These are phyloP conservation scores for Aechmea fasciata DNA, from an alignment of 176 grass and related monocot genomes.

Conservation along the genomic window DNA sequence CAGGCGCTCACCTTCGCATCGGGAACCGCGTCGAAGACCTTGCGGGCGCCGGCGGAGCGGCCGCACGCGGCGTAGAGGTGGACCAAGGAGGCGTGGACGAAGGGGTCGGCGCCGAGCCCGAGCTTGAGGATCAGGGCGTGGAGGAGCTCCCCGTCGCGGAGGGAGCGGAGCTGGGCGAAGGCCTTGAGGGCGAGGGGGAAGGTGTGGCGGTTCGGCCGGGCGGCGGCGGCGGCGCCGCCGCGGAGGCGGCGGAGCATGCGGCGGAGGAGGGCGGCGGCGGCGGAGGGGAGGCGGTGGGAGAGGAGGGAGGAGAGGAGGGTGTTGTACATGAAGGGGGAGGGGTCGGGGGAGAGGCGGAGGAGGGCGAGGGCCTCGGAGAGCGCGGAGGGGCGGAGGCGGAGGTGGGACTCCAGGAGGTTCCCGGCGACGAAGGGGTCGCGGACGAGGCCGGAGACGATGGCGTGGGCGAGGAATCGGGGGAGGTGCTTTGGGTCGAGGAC, in stretches of 20 bases:
- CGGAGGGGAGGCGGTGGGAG: neutral
- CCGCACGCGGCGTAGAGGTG: slow-evolving; percentile 1
- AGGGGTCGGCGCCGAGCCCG: neutral
- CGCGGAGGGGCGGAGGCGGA: neutral
- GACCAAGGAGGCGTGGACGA: slow-evolving; percentile 11
- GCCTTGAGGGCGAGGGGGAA: slow-evolving; percentile 20
- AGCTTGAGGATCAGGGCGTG: slow-evolving; percentile 8
- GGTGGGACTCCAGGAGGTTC: no score
- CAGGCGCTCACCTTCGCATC: slow-evolving; percentile 31
- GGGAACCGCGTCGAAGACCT: slow-evolving; percentile 40
- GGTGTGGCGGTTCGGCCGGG: neutral
- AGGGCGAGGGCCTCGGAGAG: neutral
- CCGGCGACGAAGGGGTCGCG: slow-evolving; percentile 1
- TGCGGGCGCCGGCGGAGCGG: slow-evolving; percentile 27
- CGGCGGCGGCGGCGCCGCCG: slow-evolving; percentile 2
- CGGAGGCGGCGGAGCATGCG: slow-evolving; percentile 1
- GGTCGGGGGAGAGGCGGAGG: neutral
- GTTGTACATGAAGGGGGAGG: slow-evolving; percentile 11
- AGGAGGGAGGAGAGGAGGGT: slow-evolving; percentile 12
- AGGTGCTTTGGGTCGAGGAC: neutral
- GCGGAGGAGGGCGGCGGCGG: slow-evolving; percentile 6
- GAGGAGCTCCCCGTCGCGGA: neutral
- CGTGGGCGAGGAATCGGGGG: slow-evolving; percentile 1
- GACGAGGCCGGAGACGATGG: slow-evolving; percentile 13
- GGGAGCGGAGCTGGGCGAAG: slow-evolving; percentile 3